Evolutionary conservation across 2,329 filamentous ascomycete species (phyloP).

Genomic region (Aspergillus novoparasiticus): DNA sequence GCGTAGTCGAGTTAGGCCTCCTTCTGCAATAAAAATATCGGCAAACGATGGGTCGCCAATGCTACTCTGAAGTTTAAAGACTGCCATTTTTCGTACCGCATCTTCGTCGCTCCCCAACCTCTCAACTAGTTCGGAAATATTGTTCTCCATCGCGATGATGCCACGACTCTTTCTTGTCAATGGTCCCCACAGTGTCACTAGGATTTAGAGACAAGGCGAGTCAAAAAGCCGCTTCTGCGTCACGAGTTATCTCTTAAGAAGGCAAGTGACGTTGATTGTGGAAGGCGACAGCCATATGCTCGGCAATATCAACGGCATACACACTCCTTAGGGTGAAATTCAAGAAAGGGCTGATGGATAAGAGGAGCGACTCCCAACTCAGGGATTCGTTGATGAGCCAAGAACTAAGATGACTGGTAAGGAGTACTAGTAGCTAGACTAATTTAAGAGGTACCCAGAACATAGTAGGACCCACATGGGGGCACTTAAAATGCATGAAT

Average conservation of each 20-base stretch:
- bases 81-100: slow-evolving; percentile 95
- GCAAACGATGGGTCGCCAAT: slow-evolving; percentile 97
- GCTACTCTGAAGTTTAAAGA: slow-evolving; percentile 93
- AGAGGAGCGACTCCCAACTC: neutral
- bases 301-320: neutral
- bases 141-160: slow-evolving; percentile 51
- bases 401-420: neutral
- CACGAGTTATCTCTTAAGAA: neutral
- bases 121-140: slow-evolving; percentile 60
- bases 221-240: neutral
- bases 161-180: too few relatives aligned
- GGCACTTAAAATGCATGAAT: neutral
- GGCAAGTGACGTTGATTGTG: neutral
- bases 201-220: neutral
- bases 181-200: neutral
- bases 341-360: neutral
- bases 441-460: neutral
- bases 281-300: neutral
- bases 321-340: neutral
- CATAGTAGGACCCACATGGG: neutral
- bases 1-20: slow-evolving; percentile 78
- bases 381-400: neutral
- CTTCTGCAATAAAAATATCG: slow-evolving; percentile 90
- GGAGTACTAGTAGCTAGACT: neutral
- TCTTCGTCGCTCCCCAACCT: slow-evolving; percentile 70